Percentiles rank a stretch among this genome's conserved stretches.
phyloP scores from a whole-genome alignment of 1,139 yeast species.

The Suhomyces kunorum region DNA sequence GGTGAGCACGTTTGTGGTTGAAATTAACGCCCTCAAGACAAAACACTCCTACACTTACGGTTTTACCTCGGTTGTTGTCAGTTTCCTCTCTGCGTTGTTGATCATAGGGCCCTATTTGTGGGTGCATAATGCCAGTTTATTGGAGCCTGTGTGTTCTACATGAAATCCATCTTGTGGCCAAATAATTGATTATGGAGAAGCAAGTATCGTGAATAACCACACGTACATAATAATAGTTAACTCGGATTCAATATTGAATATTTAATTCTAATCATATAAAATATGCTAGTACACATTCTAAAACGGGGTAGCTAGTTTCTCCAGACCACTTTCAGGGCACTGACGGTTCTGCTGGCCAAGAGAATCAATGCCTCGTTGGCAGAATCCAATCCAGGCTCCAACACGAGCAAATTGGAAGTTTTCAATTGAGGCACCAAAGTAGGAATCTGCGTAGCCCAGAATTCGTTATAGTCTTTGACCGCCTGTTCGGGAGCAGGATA shows the following conservation, averaged over 20 bases:
- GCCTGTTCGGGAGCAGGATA: conserved; percentile 23
- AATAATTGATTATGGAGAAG: too few species aligned
- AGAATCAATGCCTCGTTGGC: conserved; percentile 30
- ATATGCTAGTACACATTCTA: not conserved
- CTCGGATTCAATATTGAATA: not conserved
- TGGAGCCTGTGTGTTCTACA: conserved; percentile 18
- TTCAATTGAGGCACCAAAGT: conserved; percentile 19
- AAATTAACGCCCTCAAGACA: conserved; percentile 47
- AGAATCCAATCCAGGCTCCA: conserved; percentile 28
- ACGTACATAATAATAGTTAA: too few species aligned
- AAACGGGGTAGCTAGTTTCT: conserved; percentile 1
- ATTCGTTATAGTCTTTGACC: conserved; percentile 18
- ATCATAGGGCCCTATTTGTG: conserved; percentile 58
- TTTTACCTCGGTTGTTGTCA: conserved; percentile 32
- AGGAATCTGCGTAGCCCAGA: conserved; percentile 29
- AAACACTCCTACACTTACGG: conserved; percentile 43
- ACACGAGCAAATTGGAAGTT: conserved; percentile 26
- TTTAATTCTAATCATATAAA: not conserved
- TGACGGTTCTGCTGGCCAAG: conserved; percentile 15
- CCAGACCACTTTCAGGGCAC: conserved; percentile 8
- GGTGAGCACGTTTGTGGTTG: conserved; percentile 73
- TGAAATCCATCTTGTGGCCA: too few species aligned
- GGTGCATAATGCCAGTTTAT: conserved; percentile 33
- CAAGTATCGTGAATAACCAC: too few species aligned
- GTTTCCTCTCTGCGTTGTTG: conserved; percentile 45